Conservation (phyloP, 257 asterid genomes). For the Nicotiana otophora region DNA sequence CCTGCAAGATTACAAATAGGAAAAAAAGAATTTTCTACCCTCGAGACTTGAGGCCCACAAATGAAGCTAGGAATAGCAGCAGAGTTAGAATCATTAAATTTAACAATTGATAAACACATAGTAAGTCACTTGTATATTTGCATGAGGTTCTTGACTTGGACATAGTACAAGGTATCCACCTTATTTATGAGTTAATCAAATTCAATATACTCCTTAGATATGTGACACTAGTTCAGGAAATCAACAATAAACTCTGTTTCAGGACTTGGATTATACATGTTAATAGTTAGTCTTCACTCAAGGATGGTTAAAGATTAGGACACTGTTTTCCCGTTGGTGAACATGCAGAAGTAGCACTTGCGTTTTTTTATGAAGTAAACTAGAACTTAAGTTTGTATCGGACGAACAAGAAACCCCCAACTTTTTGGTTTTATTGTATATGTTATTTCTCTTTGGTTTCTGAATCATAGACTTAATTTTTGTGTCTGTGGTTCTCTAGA, state of each 20-base stretch:
- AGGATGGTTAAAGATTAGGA: neutral
- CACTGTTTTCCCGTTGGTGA: neutral
- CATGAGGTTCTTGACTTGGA: neutral
- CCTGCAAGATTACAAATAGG: neutral
- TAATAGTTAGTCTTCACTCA: neutral
- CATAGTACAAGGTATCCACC: neutral
- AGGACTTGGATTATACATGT: neutral
- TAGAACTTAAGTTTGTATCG: neutral
- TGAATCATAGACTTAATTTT: neutral
- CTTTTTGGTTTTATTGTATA: neutral
- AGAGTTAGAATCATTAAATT: neutral
- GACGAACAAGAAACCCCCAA: neutral
- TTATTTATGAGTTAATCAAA: neutral
- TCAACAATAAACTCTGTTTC: neutral
- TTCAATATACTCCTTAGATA: neutral
- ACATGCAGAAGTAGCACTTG: neutral
- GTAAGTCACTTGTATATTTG: neutral
- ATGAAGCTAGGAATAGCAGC: neutral
- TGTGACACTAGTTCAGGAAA: neutral
- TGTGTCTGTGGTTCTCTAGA: constrained; percentile 41
- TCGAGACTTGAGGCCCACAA: neutral
- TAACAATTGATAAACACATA: neutral
- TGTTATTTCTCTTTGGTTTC: neutral
- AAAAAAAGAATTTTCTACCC: neutral
- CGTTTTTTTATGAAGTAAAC: neutral